Conservation (phyloP, 2,329 filamentous ascomycete species). For the Blastomyces emzantsi region DNA sequence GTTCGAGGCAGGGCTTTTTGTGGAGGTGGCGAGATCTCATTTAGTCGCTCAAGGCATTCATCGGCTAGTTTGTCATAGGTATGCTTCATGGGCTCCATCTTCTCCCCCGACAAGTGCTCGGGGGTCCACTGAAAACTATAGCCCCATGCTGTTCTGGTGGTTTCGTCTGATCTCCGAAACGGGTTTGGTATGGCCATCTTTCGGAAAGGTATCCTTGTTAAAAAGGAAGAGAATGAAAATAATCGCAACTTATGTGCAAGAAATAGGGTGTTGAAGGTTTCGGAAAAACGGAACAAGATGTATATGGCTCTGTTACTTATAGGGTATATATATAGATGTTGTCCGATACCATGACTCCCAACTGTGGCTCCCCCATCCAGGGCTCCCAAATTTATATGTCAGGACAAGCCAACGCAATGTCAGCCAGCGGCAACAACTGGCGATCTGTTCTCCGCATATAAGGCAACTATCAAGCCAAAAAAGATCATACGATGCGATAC, state of each 20-base stretch:
- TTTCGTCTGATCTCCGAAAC: conserved; percentile 20
- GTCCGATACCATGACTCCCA: neutral
- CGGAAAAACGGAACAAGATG: neutral
- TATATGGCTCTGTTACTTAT: neutral
- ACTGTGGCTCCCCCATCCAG: neutral
- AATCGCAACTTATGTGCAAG: too few relatives aligned
- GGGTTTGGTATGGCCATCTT: conserved; percentile 25
- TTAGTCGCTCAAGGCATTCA: conserved; percentile 55
- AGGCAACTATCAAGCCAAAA: neutral
- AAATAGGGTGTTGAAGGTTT: too few relatives aligned
- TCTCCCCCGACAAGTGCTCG: conserved; percentile 51
- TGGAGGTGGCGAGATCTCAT: conserved; percentile 48
- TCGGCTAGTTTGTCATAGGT: conserved; percentile 62
- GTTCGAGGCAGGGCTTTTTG: conserved; percentile 3
- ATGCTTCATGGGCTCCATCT: conserved; percentile 52
- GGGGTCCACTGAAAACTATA: conserved; percentile 61
- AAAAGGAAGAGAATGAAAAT: neutral
- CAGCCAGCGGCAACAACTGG: neutral
- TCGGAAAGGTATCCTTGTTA: neutral
- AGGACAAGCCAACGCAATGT: neutral
- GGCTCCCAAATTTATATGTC: neutral
- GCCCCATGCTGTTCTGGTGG: conserved; percentile 45
- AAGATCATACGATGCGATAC: conserved; percentile 3
- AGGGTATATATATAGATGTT: neutral
- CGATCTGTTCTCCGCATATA: conserved; percentile 1